Conservation (phyloP, 1,284 basidiomycete species). For the Cryptococcus sp. region DNA sequence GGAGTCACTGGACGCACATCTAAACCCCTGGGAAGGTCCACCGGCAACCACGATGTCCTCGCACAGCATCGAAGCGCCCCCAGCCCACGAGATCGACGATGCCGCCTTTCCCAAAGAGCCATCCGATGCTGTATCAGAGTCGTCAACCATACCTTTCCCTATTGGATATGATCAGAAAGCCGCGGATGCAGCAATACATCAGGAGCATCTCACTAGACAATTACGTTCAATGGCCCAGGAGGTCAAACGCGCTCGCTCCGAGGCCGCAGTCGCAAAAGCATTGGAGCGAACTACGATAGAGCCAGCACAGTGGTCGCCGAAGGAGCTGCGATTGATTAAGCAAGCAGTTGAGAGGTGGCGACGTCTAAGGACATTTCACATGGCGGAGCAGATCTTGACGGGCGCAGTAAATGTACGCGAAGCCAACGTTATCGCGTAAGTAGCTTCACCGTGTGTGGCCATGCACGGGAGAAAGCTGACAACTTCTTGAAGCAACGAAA, state of each 20-base stretch:
- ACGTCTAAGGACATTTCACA: slow-evolving; percentile 76
- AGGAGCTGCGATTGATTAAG: slow-evolving; percentile 73
- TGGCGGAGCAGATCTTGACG: slow-evolving; percentile 86
- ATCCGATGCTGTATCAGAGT: slow-evolving; percentile 25
- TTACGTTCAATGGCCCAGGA: slow-evolving; percentile 75
- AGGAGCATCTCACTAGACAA: slow-evolving; percentile 87
- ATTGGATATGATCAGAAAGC: slow-evolving; percentile 54
- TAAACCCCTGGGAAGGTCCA: slow-evolving; percentile 66
- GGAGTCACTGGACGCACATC: slow-evolving; percentile 32
- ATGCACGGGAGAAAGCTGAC: slow-evolving; percentile 20
- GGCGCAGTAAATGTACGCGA: slow-evolving; percentile 88
- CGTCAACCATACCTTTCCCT: not conserved
- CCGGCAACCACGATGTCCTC: slow-evolving; percentile 30
- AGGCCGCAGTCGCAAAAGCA: slow-evolving; percentile 70
- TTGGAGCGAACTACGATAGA: slow-evolving; percentile 65
- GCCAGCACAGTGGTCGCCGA: slow-evolving; percentile 75
- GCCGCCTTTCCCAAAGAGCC: slow-evolving; percentile 14
- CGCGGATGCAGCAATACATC: slow-evolving; percentile 81
- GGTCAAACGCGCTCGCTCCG: slow-evolving; percentile 76
- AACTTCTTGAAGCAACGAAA: slow-evolving; percentile 65
- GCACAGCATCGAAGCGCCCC: slow-evolving; percentile 30
- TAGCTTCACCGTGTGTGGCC: slow-evolving; percentile 10
- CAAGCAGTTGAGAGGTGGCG: slow-evolving; percentile 83
- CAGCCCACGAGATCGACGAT: slow-evolving; percentile 18
- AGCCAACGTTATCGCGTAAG: slow-evolving; percentile 88